Evolutionary conservation across 805 yeast species (phyloP).

Genomic region (Zygotorulaspora sp.): DNA sequence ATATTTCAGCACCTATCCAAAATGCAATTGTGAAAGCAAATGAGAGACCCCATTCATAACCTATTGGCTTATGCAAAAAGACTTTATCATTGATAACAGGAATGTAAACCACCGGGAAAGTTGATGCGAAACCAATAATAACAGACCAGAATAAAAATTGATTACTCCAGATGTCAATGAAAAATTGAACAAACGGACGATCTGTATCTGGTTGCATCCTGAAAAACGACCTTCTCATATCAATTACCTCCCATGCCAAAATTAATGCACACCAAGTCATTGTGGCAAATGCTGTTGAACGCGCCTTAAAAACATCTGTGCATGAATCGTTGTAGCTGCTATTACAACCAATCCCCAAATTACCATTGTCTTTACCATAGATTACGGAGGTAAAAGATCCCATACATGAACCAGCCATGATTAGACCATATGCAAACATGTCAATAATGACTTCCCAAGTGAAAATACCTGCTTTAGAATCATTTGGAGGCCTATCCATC

Average conservation of each 20-base stretch:
- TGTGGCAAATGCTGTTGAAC: conserved; percentile 72
- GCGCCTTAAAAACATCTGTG: conserved; percentile 61
- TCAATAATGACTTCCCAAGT: conserved; percentile 65
- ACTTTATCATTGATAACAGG: conserved; percentile 81
- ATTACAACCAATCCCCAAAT: conserved; percentile 65
- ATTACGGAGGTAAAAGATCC: conserved; percentile 59
- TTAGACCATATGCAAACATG: conserved; percentile 66
- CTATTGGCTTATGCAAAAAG: conserved; percentile 65
- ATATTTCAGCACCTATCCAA: conserved; percentile 56
- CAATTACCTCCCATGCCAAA: conserved; percentile 81
- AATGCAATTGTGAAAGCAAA: conserved; percentile 55
- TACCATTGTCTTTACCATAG: conserved; percentile 63
- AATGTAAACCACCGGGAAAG: conserved; percentile 79
- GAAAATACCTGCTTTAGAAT: conserved; percentile 75
- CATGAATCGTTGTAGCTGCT: conserved; percentile 45
- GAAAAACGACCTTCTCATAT: conserved; percentile 65
- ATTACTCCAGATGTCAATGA: conserved; percentile 65
- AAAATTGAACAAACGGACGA: conserved; percentile 55
- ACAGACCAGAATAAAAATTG: conserved; percentile 81
- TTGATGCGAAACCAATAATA: conserved; percentile 59
- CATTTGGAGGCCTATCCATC: conserved; percentile 92
- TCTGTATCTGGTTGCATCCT: conserved; percentile 63
- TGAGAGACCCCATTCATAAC: conserved; percentile 78
- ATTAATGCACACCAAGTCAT: conserved; percentile 85
- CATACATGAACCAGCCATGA: conserved; percentile 70